Percentiles rank a stretch among this genome's conserved stretches.
These are phyloP conservation scores for Linum trigynum DNA, from an alignment of 345 rosid genomes.

Conservation along the genomic window DNA sequence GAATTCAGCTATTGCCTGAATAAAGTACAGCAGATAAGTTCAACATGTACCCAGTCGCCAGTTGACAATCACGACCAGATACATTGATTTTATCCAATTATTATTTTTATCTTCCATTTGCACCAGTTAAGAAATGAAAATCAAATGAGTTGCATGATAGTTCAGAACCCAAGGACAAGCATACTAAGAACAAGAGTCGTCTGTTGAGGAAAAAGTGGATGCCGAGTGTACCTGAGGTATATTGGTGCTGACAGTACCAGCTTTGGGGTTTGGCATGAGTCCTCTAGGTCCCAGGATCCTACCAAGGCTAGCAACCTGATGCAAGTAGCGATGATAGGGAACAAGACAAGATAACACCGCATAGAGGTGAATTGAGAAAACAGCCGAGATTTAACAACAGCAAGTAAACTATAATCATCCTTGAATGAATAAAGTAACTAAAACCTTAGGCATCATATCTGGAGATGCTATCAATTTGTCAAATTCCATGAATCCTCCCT, in stretches of 20 bases:
- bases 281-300: conserved; percentile 98
- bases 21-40: neutral
- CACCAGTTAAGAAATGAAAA: too few species aligned
- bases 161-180: too few species aligned
- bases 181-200: too few species aligned
- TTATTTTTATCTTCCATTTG: too few species aligned
- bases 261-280: conserved; percentile 99
- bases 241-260: conserved; percentile 83
- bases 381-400: neutral
- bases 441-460: conserved; percentile 98
- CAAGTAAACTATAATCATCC: neutral
- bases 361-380: neutral
- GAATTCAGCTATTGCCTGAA: conserved; percentile 93
- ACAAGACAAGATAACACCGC: neutral
- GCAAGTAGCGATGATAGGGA: conserved; percentile 5
- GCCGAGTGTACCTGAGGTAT: conserved; percentile 61
- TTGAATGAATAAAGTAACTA: conserved; percentile 11
- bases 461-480: conserved; percentile 98
- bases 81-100: too few species aligned
- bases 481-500: conserved; percentile 92
- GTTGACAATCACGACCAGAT: too few species aligned
- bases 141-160: too few species aligned
- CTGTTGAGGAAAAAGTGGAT: neutral
- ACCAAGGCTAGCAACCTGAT: conserved; percentile 90
- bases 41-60: neutral